phyloP scores from a whole-genome alignment of 2,329 filamentous ascomycete genomes.

The Penicillium sp. region DNA sequence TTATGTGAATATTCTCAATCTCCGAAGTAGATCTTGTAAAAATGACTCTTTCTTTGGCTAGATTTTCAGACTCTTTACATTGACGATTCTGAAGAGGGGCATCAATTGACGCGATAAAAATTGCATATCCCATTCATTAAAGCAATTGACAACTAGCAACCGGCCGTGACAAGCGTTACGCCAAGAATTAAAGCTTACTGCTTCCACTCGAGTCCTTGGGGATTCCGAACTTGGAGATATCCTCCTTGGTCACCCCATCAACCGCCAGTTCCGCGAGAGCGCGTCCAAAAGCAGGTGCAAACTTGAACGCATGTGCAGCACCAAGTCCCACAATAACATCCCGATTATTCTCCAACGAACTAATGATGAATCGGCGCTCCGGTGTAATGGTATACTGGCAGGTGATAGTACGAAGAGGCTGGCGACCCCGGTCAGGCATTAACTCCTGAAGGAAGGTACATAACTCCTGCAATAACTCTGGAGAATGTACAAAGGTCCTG shows the following conservation, averaged over 20 bases:
- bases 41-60: too few relatives aligned
- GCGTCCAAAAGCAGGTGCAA: slow-evolving; percentile 26
- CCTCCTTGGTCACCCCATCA: slow-evolving; percentile 24
- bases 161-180: not conserved
- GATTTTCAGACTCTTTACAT: too few relatives aligned
- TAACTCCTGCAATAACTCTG: slow-evolving; percentile 20
- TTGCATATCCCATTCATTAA: not conserved
- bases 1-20: not conserved
- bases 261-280: slow-evolving; percentile 25
- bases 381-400: slow-evolving; percentile 31
- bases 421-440: slow-evolving; percentile 21
- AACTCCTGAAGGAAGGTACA: slow-evolving; percentile 17
- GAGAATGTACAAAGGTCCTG: slow-evolving; percentile 28
- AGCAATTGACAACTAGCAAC: not conserved
- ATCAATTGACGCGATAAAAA: too few relatives aligned
- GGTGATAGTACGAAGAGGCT: slow-evolving; percentile 27
- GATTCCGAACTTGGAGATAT: slow-evolving; percentile 26
- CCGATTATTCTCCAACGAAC: slow-evolving; percentile 20
- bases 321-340: slow-evolving; percentile 25
- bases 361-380: slow-evolving; percentile 28
- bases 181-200: not conserved
- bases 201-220: slow-evolving; percentile 1
- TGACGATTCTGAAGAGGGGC: too few relatives aligned
- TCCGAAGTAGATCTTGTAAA: too few relatives aligned
- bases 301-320: slow-evolving; percentile 28